Percentiles rank a stretch among this genome's conserved stretches.
Conservation (phyloP, 192 early-diverging fungal genomes). For the Coemansia asiatica region DNA sequence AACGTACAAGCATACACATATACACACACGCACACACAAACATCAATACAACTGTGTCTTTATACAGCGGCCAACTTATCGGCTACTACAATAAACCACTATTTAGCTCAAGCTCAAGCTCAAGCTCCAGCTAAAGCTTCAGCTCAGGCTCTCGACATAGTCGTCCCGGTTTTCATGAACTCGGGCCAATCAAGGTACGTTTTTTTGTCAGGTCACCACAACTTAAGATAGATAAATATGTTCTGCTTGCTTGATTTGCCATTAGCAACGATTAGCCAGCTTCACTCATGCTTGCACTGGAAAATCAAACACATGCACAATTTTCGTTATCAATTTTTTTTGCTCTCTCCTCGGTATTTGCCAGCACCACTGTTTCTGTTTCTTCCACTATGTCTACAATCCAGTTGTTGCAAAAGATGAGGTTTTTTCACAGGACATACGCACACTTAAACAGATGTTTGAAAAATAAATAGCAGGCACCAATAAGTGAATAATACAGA, state of each 20-base stretch:
- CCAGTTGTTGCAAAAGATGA: neutral
- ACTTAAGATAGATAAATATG: neutral
- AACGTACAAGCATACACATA: neutral
- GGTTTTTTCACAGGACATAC: neutral
- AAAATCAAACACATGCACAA: too few species aligned
- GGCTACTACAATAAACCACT: neutral
- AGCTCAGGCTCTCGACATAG: neutral
- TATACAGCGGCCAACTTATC: neutral
- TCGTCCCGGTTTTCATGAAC: slow-evolving; percentile 10
- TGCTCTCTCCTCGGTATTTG: too few species aligned
- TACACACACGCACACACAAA: neutral
- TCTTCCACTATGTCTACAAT: neutral
- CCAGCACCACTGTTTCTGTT: too few species aligned
- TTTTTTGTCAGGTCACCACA: neutral
- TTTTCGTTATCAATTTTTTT: too few species aligned
- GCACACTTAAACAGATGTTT: neutral
- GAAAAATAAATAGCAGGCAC: neutral
- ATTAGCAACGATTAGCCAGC: too few species aligned
- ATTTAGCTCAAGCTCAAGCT: neutral
- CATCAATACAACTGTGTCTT: neutral
- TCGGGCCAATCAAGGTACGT: slow-evolving; percentile 10
- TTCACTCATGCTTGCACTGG: too few species aligned
- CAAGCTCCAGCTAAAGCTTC: neutral
- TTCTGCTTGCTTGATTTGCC: neutral
- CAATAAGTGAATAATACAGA: neutral